Evolutionary conservation across 495 filamentous ascomycete genomes (phyloP), one percentile per base, ranked within the genome.

Genomic region (Xylaria telfairii): DNA sequence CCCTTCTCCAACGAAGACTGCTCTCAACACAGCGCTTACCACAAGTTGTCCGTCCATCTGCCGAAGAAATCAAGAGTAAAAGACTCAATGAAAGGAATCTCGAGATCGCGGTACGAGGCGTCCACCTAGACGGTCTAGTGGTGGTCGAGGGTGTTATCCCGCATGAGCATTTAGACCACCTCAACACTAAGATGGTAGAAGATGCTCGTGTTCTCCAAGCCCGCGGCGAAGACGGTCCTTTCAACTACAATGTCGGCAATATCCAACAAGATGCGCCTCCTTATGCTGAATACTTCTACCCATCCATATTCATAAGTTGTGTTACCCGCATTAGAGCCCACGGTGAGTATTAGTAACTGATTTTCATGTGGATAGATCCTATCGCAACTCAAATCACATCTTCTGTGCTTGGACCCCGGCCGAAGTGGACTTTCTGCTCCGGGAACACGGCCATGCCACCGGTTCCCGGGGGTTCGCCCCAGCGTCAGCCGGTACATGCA

Each of bases 111-210:
- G 78, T 87, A 9, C 81, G 82, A 13, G 78, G 79, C 46, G 70
- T 89, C 3, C 79, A 87, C 67, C 67, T 78, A 13, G 87, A 90
- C 75, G 89, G 87, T 57, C 83, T 90, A 39, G 85, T 90, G 57
- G 87, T 90, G n/a, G 81, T 89, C 24, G 81, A 85, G 53, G 80
- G 87, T 68, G 81, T 83, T 1, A 75, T 88, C 28, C 76, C 81
- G 13, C 80, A 82, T 67, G 72, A 76, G 0, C 67, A 80, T 13
- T 75, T 88, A n/a, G 81, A 87, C 65, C 74, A 74, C 19, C 68
- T 89, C n/a, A 86, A 87, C 71, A 65, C 72, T 44, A 85, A 82
- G 47, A 87, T 89, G 87, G 78, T 85, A 3, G 60, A 83, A 44
- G 87, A 89, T 74, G 84, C 86, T 19, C 75, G 74, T 21, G 64